Base-by-base conservation (phyloP, 2,329 filamentous ascomycete species). In the Lasiodiplodia hormozganensis region DNA sequence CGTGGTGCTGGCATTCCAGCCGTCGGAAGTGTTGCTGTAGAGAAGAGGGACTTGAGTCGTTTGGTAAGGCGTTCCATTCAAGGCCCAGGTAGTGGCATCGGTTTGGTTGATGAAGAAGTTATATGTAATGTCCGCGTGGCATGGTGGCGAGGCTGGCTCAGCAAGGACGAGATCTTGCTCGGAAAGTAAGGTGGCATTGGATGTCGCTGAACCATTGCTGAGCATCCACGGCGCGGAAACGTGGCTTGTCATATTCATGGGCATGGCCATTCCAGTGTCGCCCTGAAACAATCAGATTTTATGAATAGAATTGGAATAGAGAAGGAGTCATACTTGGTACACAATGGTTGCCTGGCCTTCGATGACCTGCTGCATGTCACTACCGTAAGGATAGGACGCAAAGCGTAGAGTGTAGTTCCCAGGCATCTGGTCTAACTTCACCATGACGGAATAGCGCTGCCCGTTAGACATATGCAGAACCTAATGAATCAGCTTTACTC, bases 391-490 rank as follows among this genome's bases (percentile, higher is more conserved):
- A 60, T 70, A 70, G 3, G 70, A 69, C 38, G 70, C 68, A 65
- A 72, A 71, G 51, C 70, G 36, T 8, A 72, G 54, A 36, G 34
- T 62, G 52, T 72, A 71, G 25, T 71, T 43, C 60, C 70, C 69
- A 2, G 71, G 71, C 21, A 16, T 64, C 43, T 70, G 71, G 53
- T 73, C 62, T 34, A 73, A 65, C 60, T 69, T 71, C 53, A 73
- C 65, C 69, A 73, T 72, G 28, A 71, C 72, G 16, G 71, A 73
- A 69, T 73, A 73, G 2, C 71, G 69, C 57, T 73, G 28, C 14
- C 52, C 52, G 7, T 31, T 54, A 1, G 52, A 31, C 4, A 52
- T 52, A 11, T 52, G 49, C 11, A 52, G 4, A 1, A 52, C 21
- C 49, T 52, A 4, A 18, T 2, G 4, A 1, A 6, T n/a, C 21